A percentile compares a stretch with the other conserved stretches of the same genome.
phyloP scores from a whole-genome alignment of 257 asterid species.

The Solanum clarkiae region DNA sequence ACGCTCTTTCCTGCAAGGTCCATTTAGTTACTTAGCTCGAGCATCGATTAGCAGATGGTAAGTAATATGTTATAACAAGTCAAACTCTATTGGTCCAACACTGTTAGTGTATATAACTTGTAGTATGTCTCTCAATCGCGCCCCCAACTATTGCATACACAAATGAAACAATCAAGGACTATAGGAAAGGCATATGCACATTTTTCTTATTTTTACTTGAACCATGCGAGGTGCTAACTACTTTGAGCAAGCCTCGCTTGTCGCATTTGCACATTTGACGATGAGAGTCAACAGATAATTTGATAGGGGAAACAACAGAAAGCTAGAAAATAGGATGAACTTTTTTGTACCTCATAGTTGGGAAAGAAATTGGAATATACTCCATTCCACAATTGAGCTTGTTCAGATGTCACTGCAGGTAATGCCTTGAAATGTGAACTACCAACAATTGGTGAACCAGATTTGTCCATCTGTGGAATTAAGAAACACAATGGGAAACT shows the following conservation, averaged over 20 bases:
- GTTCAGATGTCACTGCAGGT: slow-evolving; percentile 16
- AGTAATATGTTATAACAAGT: background rate
- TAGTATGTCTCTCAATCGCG: background rate
- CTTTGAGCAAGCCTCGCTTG: too few species aligned
- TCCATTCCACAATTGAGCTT: slow-evolving; percentile 18
- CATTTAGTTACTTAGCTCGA: background rate
- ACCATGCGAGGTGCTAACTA: too few species aligned
- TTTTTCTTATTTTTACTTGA: too few species aligned
- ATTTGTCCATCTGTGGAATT: slow-evolving; percentile 13
- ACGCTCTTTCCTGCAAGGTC: slow-evolving; percentile 23
- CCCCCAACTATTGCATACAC: background rate
- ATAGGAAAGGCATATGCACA: background rate
- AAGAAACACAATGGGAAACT: background rate
- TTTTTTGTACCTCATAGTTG: slow-evolving; percentile 9
- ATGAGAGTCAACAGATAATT: background rate
- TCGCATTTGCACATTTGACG: background rate
- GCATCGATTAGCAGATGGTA: background rate
- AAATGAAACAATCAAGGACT: background rate
- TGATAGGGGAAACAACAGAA: background rate
- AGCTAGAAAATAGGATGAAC: background rate
- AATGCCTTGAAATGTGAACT: slow-evolving; percentile 17
- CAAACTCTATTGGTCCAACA: background rate
- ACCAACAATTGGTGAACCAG: background rate
- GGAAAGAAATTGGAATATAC: slow-evolving; percentile 14
- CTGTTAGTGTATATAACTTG: background rate